A percentile compares a stretch with the other conserved stretches of the same genome.
These are phyloP conservation scores for Ocimum tenuiflorum DNA, from an alignment of 257 asterid species.

Conservation along the genomic window DNA sequence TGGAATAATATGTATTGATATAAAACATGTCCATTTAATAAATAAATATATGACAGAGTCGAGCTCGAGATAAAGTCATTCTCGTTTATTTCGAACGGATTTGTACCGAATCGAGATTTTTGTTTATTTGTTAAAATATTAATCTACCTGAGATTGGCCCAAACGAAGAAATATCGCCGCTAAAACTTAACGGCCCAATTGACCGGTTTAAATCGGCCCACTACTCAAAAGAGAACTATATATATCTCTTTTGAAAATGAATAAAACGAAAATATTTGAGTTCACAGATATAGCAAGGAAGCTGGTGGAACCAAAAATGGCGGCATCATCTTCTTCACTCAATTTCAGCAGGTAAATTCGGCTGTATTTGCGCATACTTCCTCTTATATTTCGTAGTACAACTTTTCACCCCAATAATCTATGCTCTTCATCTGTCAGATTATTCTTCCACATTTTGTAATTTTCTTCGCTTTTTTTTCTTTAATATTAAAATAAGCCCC, in stretches of 20 bases:
- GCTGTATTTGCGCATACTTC: not conserved
- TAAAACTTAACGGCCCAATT: not conserved
- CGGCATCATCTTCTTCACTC: slow-evolving; percentile 37
- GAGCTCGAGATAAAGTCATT: no score
- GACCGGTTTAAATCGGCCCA: not conserved
- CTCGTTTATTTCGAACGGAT: no score
- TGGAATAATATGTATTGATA: no score
- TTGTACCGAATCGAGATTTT: no score
- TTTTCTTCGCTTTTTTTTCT: not conserved
- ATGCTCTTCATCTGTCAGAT: not conserved
- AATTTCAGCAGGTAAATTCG: slow-evolving; percentile 27
- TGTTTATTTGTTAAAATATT: no score
- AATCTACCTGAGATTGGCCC: no score
- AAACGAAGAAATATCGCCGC: no score
- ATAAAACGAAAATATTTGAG: not conserved
- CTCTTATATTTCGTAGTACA: no score
- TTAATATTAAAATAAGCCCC: slow-evolving; percentile 16
- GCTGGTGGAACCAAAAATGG: slow-evolving; percentile 27
- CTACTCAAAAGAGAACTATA: not conserved
- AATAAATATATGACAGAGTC: no score
- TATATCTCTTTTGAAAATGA: no score
- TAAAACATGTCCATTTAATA: no score
- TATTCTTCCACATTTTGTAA: not conserved
- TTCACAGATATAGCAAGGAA: not conserved
- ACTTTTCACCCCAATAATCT: not conserved